A percentile compares a stretch with the other conserved stretches of the same genome.
Evolutionary conservation across 2,329 filamentous ascomycete species (phyloP).

Genomic region (Colletotrichum australisinense): DNA sequence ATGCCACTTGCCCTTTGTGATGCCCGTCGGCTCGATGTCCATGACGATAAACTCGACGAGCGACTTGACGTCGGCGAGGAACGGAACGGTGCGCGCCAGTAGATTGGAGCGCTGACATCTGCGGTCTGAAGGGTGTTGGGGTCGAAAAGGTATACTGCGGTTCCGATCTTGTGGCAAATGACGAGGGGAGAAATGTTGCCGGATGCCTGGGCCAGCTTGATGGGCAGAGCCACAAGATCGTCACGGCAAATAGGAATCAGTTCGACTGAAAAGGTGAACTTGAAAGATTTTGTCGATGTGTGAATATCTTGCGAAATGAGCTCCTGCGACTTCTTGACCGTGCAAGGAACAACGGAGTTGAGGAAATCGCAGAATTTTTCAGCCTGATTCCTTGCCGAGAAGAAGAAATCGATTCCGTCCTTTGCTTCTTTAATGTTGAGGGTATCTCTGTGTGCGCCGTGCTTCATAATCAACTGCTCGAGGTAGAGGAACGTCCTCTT

Average conservation of each 20-base stretch:
- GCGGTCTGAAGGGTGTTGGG: slow-evolving; percentile 91
- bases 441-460: slow-evolving; percentile 89
- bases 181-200: slow-evolving; percentile 91
- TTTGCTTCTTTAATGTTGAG: slow-evolving; percentile 99
- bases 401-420: slow-evolving; percentile 97
- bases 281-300: slow-evolving; percentile 91
- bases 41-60: slow-evolving; percentile 94
- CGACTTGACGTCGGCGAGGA: slow-evolving; percentile 86
- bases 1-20: slow-evolving; percentile 82
- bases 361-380: slow-evolving; percentile 94
- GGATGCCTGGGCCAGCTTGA: slow-evolving; percentile 86
- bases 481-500: slow-evolving; percentile 81
- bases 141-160: slow-evolving; percentile 89
- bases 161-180: slow-evolving; percentile 86
- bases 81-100: slow-evolving; percentile 91
- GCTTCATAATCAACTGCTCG: slow-evolving; percentile 96
- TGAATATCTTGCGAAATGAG: slow-evolving; percentile 94
- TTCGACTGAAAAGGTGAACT: slow-evolving; percentile 91
- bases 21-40: slow-evolving; percentile 86
- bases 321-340: slow-evolving; percentile 81
- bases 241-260: slow-evolving; percentile 97
- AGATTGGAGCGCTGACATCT: slow-evolving; percentile 83
- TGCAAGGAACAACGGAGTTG: slow-evolving; percentile 81
- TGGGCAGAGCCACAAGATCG: slow-evolving; percentile 91
- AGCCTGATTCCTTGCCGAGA: slow-evolving; percentile 87